Evolutionary conservation across 306 rosid genomes (phyloP).

Genomic region (Vigna trinervia): DNA sequence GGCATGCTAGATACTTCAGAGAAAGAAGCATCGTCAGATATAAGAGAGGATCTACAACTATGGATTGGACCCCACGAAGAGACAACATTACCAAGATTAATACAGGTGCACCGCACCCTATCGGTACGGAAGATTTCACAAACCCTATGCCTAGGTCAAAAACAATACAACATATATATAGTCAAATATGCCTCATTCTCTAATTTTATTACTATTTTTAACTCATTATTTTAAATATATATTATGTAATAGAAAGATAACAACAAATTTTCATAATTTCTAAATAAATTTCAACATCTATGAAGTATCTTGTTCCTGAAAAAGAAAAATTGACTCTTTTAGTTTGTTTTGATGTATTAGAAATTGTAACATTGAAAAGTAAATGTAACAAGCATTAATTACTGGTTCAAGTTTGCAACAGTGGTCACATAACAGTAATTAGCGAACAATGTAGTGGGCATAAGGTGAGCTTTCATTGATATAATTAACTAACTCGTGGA

Average conservation of each 20-base stretch:
- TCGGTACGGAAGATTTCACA: slow-evolving; percentile 45
- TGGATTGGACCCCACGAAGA: slow-evolving; percentile 26
- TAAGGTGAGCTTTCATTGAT: neutral
- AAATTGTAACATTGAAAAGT: no score
- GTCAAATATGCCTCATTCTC: neutral
- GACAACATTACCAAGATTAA: neutral
- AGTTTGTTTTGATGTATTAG: no score
- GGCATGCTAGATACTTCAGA: neutral
- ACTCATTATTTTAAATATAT: neutral
- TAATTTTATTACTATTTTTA: neutral
- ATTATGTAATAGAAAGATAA: no score
- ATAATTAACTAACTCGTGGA: slow-evolving; percentile 6
- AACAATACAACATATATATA: neutral
- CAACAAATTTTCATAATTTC: no score
- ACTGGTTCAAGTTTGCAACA: neutral
- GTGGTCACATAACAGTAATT: neutral
- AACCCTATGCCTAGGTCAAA: neutral
- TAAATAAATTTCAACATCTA: no score
- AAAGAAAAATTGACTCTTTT: no score
- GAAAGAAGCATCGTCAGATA: neutral
- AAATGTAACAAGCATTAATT: neutral
- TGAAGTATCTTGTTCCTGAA: no score
- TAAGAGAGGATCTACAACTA: neutral
- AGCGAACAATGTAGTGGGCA: neutral
- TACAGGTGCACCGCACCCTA: slow-evolving; percentile 44